Percentiles rank a stretch among this genome's conserved stretches.
These are phyloP conservation scores for Gentiana macrophylla DNA, from an alignment of 257 asterid species.

Conservation along the genomic window DNA sequence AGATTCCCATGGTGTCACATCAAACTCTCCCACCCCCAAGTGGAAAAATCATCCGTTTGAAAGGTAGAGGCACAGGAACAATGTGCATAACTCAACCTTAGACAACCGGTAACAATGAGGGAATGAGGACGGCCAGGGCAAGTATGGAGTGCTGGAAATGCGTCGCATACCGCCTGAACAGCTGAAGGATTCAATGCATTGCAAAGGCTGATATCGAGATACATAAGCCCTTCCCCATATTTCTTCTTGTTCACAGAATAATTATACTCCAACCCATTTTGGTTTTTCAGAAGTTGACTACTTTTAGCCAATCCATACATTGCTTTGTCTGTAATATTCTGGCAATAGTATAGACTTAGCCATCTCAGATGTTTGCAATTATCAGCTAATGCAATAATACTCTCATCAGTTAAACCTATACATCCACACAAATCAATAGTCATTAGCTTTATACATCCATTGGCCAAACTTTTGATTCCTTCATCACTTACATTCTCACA, in stretches of 20 bases:
- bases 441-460: constrained; percentile 84
- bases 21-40: too few species aligned
- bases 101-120: constrained; percentile 86
- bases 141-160: constrained; percentile 88
- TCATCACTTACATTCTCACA: constrained; percentile 80
- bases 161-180: constrained; percentile 88
- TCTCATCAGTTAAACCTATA: constrained; percentile 88
- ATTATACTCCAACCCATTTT: too few species aligned
- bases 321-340: constrained; percentile 79
- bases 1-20: too few species aligned
- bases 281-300: too few species aligned
- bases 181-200: constrained; percentile 97
- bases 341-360: constrained; percentile 83
- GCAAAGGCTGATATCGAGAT: constrained; percentile 93
- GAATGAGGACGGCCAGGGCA: constrained; percentile 82
- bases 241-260: constrained; percentile 48
- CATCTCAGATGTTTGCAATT: constrained; percentile 70
- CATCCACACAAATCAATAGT: constrained; percentile 90
- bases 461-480: constrained; percentile 89
- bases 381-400: constrained; percentile 75
- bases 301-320: constrained; percentile 83
- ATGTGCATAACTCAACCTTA: constrained; percentile 71
- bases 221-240: constrained; percentile 66
- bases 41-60: too few species aligned
- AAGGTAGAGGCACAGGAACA: constrained; percentile 73